Base-by-base conservation (phyloP, 2,329 filamentous ascomycete species). In the Hypoxylon sp. region DNA sequence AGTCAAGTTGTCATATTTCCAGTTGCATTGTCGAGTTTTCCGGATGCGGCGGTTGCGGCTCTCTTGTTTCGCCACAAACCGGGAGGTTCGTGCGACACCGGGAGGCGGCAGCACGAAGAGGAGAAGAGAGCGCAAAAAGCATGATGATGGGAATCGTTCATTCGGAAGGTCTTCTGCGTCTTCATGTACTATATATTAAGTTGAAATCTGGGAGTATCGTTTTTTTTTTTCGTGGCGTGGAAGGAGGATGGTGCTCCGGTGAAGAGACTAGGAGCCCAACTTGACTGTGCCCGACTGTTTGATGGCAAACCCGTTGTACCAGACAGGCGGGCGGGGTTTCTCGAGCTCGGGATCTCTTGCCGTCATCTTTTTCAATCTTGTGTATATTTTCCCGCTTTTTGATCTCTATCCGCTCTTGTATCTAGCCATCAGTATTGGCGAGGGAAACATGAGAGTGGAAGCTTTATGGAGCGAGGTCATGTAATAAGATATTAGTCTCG, bases 41-140 rank as follows among this genome's bases (percentile, higher is more conserved):
- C 58, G 52, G 57, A 51, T 51, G 58, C 51, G 63, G 64, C 60
- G 65, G 57, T 71, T 72, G 71, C 63, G 65, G 63, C 65, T 70
- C 65, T 70, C 65, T 68, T 48, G 57, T 61, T 66, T 65, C 48
- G 63, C 47, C 67, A 63, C 61, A 65, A 54, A 65, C 57, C 50
- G 64, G 62, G 61, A 61, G 51, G 63, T 72, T 59, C 39, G 68
- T 73, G 65, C 52, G 68, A 74, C 63, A 55, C 68, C 70, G 72
- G 69, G 68, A 74, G 65, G 74, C 67, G 71, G 66, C 73, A 72
- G 70, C 62, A 70, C 55, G 53, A 71, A 53, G 65, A 67, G 70
- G 67, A 58, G 24, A 65, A 50, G 31, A 65, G 53, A 68, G 64
- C 37, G 64, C 62, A 63, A 31, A 39, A 44, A 66, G 55, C 60